Conservation (phyloP, 495 filamentous ascomycete genomes). For the Trichoderma virens region DNA sequence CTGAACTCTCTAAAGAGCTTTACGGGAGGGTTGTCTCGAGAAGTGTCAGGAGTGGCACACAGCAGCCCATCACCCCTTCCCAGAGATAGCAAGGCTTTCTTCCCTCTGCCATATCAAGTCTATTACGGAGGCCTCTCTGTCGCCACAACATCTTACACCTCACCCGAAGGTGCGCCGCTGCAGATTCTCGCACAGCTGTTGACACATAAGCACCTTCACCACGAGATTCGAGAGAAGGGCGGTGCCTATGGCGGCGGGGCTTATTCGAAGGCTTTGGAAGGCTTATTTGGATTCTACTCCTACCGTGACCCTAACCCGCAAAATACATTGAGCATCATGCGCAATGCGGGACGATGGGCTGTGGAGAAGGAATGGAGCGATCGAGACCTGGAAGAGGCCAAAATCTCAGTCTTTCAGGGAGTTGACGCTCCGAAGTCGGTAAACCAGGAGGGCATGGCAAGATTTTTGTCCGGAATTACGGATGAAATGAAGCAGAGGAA, state of each 20-base stretch:
- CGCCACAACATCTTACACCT: slow-evolving; percentile 78
- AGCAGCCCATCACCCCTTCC: slow-evolving; percentile 20
- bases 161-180: slow-evolving; percentile 63
- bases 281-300: slow-evolving; percentile 87
- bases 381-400: slow-evolving; percentile 88
- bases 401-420: slow-evolving; percentile 89
- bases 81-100: slow-evolving; percentile 66
- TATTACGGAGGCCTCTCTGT: slow-evolving; percentile 80
- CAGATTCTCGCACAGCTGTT: slow-evolving; percentile 86
- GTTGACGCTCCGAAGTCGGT: slow-evolving; percentile 88
- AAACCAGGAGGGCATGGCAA: slow-evolving; percentile 76
- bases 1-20: slow-evolving; percentile 66
- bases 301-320: slow-evolving; percentile 95
- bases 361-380: slow-evolving; percentile 76
- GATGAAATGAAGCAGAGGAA: slow-evolving; percentile 84
- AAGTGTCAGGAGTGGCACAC: background rate
- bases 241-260: slow-evolving; percentile 93
- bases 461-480: slow-evolving; percentile 77
- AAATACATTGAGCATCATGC: slow-evolving; percentile 81
- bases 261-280: slow-evolving; percentile 68
- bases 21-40: slow-evolving; percentile 49
- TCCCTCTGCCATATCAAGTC: slow-evolving; percentile 91
- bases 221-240: slow-evolving; percentile 96
- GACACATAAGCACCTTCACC: slow-evolving; percentile 95
- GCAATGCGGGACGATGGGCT: slow-evolving; percentile 75